phyloP scores from a whole-genome alignment of 345 rosid genomes.

The Hibiscus syriacus region DNA sequence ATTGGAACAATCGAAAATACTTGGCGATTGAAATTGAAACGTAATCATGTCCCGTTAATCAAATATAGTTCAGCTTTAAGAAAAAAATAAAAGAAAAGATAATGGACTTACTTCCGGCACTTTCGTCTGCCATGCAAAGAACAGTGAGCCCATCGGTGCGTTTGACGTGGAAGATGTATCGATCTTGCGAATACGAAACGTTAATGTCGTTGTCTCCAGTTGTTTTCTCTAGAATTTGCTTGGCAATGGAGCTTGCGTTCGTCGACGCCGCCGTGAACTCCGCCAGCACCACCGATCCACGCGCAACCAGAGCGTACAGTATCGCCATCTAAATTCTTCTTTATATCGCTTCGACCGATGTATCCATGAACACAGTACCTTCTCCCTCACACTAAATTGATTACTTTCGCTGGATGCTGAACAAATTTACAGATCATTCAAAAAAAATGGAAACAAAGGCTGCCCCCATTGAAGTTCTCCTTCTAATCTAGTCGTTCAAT shows the following conservation, averaged over 20 bases:
- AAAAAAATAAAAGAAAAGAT: background rate
- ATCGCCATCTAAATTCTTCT: conserved; percentile 50
- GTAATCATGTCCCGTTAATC: background rate
- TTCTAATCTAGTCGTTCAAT: background rate
- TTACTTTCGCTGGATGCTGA: background rate
- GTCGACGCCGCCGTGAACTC: conserved; percentile 73
- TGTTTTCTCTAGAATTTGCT: conserved; percentile 75
- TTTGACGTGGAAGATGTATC: conserved; percentile 80
- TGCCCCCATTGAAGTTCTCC: background rate
- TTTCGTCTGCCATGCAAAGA: conserved; percentile 97
- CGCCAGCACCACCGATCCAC: conserved; percentile 87
- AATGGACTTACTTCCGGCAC: conserved; percentile 61
- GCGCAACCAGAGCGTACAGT: conserved; percentile 80
- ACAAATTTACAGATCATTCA: background rate
- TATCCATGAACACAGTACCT: background rate
- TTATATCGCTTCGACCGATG: background rate
- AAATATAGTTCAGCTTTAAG: background rate
- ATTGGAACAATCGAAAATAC: background rate
- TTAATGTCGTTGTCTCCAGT: conserved; percentile 67
- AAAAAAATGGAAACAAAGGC: background rate
- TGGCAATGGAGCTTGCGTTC: conserved; percentile 73
- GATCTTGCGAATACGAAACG: conserved; percentile 90
- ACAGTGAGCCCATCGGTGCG: conserved; percentile 98
- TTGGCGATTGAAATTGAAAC: background rate
- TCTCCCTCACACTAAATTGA: background rate